phyloP scores from a whole-genome alignment of 257 asterid species.

The Avicennia marina region DNA sequence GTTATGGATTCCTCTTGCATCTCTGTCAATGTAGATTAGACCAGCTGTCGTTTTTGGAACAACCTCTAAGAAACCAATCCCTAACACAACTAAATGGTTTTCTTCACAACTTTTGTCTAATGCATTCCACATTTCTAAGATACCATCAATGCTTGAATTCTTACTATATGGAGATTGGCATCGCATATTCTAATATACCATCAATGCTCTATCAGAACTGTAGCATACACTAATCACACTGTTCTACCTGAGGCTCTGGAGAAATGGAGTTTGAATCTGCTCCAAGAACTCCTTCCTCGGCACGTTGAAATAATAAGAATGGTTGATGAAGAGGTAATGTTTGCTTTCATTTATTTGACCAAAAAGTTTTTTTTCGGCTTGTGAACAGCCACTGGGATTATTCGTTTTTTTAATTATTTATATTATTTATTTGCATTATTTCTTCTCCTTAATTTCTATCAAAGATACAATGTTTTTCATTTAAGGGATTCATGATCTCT shows the following conservation, averaged over 20 bases:
- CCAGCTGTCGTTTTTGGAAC: no score
- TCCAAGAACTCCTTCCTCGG: conserved; percentile 55
- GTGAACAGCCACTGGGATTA: neutral
- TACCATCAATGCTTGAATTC: no score
- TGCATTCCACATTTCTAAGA: no score
- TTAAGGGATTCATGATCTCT: neutral
- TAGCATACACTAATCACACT: conserved; percentile 67
- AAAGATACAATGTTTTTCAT: neutral
- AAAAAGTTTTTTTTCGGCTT: neutral
- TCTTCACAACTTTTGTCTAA: no score
- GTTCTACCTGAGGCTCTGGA: conserved; percentile 72
- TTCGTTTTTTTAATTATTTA: no score
- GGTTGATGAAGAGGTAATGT: conserved; percentile 59
- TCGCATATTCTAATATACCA: conserved; percentile 9
- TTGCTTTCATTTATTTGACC: neutral
- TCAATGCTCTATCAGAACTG: conserved; percentile 36
- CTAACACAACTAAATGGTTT: no score
- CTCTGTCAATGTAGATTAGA: neutral
- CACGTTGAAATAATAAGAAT: conserved; percentile 54
- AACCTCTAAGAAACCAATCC: no score
- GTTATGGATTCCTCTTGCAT: neutral
- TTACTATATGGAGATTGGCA: neutral
- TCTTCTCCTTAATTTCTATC: neutral
- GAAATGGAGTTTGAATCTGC: conserved; percentile 54
- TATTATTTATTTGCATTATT: neutral